Base-by-base conservation (phyloP, 192 early-diverging fungal genomes). In the Backusella australiensis region DNA sequence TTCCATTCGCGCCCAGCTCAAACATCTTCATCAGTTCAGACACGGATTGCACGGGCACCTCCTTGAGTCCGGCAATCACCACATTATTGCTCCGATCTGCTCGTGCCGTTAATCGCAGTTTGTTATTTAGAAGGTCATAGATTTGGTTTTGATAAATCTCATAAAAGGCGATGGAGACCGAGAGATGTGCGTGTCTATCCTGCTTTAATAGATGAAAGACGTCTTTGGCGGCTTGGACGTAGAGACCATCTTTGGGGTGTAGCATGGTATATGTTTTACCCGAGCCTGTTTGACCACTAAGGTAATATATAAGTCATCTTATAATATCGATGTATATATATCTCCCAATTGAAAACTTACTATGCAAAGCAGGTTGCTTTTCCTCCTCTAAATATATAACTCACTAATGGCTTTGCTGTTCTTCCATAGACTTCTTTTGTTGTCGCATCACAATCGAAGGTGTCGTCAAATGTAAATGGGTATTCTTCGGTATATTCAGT, bases 201-300 rank as follows among this genome's bases (percentile, higher is more conserved):
- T 77, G 86, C 19, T 85, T 78, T 3, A 97, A 83, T 72, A 93
- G 76, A 6, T 85, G 81, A 83, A 99, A 97, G 68, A 99, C 94
- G 79, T 99, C 98, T 17, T 91, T 84, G 0, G 96, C 95, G 0
- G 98, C 98, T 74, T 91, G 87, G 9, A 97, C 94, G 70, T 98
- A 99, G 23, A 98, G 90, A 3, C 97, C 98, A 73, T 96, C 87
- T 11, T 86, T 86, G 26, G 86, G 85, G 77, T 98, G 94, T 77
- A 98, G 86, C 97, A 98, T 99, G 5, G 98, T 99, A 84, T 90
- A 95, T 0, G 97, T 99, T 81, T 99, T 99, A n/a, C 98, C 98
- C 2, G 76, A 79, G 35, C 85, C 85, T 6, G 94, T 96, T 78
- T 97, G 95, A 0, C 96, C 94, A 81, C 91, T 91, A 76, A 59